phyloP scores from a whole-genome alignment of 371 early-diverging fungal genomes.

The Mucor plumbeus region DNA sequence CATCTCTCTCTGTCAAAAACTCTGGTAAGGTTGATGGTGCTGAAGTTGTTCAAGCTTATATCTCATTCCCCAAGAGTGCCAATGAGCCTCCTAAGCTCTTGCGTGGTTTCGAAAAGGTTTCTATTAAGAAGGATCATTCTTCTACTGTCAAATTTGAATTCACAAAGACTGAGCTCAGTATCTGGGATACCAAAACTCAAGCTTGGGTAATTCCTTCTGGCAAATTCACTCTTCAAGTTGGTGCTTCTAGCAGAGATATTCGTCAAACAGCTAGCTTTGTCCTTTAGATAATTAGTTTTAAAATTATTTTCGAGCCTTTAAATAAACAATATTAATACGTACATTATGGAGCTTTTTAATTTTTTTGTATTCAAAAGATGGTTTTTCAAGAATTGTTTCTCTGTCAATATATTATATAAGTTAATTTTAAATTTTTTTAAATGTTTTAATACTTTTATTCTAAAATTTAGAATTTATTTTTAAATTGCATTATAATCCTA shows the following conservation, averaged over 20 bases:
- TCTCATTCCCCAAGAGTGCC: slow-evolving; percentile 54
- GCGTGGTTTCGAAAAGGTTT: slow-evolving; percentile 62
- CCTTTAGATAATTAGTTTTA: slow-evolving; percentile 4
- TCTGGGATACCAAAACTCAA: slow-evolving; percentile 43
- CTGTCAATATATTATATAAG: too few species aligned
- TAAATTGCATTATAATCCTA: too few species aligned
- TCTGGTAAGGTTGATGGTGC: slow-evolving; percentile 55
- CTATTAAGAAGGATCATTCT: slow-evolving; percentile 32
- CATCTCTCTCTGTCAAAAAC: slow-evolving; percentile 52
- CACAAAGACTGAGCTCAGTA: slow-evolving; percentile 41
- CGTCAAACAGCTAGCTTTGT: slow-evolving; percentile 29
- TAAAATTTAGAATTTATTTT: too few species aligned
- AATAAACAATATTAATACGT: too few species aligned
- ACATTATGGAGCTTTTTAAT: too few species aligned
- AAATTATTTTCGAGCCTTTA: too few species aligned
- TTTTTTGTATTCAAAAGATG: too few species aligned
- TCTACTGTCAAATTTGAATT: slow-evolving; percentile 45
- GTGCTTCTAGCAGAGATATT: slow-evolving; percentile 60
- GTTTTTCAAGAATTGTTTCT: too few species aligned
- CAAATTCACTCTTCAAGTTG: slow-evolving; percentile 49
- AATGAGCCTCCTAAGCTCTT: slow-evolving; percentile 60
- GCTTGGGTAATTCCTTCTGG: slow-evolving; percentile 56
- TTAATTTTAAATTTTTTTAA: too few species aligned
- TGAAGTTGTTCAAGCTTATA: slow-evolving; percentile 64
- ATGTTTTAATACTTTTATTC: too few species aligned